These are phyloP conservation scores for Aquilaria yunnanensis DNA, from an alignment of 345 rosid species.

Conservation along the genomic window DNA sequence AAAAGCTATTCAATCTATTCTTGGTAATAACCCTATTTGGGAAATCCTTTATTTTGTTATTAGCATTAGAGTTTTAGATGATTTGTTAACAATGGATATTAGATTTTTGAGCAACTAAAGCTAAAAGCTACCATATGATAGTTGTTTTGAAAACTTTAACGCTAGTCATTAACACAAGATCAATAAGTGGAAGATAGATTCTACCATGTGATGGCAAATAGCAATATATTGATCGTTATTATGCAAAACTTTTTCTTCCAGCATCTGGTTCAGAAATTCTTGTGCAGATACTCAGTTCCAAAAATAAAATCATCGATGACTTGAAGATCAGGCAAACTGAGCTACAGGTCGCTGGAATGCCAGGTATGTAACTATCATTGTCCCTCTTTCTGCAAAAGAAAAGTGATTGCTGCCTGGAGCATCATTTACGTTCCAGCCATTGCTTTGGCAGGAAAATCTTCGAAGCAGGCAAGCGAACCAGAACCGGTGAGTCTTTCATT, in stretches of 20 bases:
- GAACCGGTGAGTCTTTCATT: too few relatives aligned
- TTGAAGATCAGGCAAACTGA: not conserved
- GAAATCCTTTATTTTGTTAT: not conserved
- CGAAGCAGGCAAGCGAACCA: too few relatives aligned
- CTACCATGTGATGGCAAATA: too few relatives aligned
- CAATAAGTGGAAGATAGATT: not conserved
- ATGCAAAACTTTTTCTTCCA: not conserved
- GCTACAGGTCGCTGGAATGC: not conserved
- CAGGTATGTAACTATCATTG: not conserved
- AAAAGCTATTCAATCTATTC: constrained; percentile 15
- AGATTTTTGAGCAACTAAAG: too few relatives aligned
- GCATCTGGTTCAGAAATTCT: constrained; percentile 18
- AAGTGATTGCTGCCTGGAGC: too few relatives aligned
- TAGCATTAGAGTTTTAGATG: not conserved
- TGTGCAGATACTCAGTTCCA: constrained; percentile 19
- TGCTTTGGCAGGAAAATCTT: too few relatives aligned
- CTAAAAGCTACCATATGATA: not conserved
- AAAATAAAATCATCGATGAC: not conserved
- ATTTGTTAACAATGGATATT: too few relatives aligned
- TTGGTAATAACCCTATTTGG: constrained; percentile 9
- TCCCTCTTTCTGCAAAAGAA: too few relatives aligned
- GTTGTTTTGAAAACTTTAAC: not conserved
- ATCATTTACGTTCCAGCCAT: too few relatives aligned
- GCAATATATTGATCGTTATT: too few relatives aligned
- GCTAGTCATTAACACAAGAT: too few relatives aligned